Conservation (phyloP, 495 filamentous ascomycete species). For the Penicillium pulvis region DNA sequence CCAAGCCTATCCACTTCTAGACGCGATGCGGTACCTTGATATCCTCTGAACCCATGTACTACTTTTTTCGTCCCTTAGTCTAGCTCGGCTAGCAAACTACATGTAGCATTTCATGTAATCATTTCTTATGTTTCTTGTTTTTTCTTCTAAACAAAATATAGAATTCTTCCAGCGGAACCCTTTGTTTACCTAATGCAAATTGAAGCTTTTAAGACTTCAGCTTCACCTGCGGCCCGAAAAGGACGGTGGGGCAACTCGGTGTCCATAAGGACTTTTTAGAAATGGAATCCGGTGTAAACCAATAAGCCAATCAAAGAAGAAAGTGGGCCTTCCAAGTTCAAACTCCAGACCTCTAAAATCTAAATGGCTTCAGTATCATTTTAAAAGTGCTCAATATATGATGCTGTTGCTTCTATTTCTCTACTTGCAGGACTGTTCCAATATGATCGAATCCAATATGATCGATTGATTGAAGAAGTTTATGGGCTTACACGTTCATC, state of each 20-base stretch:
- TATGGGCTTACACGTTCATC: too few species aligned
- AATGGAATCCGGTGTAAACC: not conserved
- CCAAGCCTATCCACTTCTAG: constrained; percentile 96
- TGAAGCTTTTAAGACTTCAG: not conserved
- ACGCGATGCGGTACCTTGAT: constrained; percentile 25
- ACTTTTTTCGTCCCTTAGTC: constrained; percentile 39
- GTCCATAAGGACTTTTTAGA: not conserved
- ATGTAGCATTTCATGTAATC: constrained; percentile 51
- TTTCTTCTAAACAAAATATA: constrained; percentile 10
- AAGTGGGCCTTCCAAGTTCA: not conserved
- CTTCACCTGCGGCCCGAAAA: constrained; percentile 2
- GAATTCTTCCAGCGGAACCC: not conserved
- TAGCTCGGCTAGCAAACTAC: constrained; percentile 46
- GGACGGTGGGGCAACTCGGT: not conserved
- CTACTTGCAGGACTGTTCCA: too few species aligned
- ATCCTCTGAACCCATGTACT: constrained; percentile 38
- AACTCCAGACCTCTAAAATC: not conserved
- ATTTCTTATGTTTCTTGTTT: constrained; percentile 31
- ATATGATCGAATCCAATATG: too few species aligned
- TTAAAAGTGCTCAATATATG: not conserved
- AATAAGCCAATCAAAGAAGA: not conserved
- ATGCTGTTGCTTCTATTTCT: not conserved
- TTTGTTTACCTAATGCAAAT: not conserved
- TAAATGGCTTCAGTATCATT: not conserved
- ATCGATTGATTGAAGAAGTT: too few species aligned